phyloP scores from a whole-genome alignment of 108 stramenopile genomes.

The Nitzschia putrida region DNA sequence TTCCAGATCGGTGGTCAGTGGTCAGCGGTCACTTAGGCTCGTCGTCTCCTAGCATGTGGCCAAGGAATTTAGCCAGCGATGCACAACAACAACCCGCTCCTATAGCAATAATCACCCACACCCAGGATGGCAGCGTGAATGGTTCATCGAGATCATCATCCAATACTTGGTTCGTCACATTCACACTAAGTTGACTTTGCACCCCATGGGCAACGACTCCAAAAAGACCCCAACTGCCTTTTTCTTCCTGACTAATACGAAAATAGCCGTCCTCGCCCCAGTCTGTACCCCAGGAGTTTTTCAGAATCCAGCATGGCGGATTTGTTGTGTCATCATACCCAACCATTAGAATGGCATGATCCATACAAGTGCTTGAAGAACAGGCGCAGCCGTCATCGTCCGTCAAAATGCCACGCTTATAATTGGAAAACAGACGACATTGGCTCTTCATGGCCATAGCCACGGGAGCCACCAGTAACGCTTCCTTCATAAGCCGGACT shows the following conservation, averaged over 20 bases:
- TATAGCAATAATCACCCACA: constrained; percentile 5
- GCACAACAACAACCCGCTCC: neutral
- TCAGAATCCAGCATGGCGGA: constrained; percentile 57
- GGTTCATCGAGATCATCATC: neutral
- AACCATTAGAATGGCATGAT: constrained; percentile 87
- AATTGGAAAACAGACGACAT: constrained; percentile 66
- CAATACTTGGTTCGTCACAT: neutral
- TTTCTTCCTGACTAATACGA: constrained; percentile 45
- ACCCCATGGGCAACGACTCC: constrained; percentile 53
- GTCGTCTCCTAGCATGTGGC: neutral
- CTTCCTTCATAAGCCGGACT: constrained; percentile 43
- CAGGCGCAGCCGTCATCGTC: constrained; percentile 66
- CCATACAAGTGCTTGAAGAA: constrained; percentile 40
- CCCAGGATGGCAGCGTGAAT: constrained; percentile 3
- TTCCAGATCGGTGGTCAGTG: too few species aligned
- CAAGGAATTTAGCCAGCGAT: neutral
- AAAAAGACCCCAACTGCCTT: constrained; percentile 53
- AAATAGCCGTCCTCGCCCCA: constrained; percentile 62
- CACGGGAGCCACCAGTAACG: constrained; percentile 49
- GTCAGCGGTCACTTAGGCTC: neutral
- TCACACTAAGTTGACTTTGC: neutral
- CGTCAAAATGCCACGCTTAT: constrained; percentile 75
- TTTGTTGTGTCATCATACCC: constrained; percentile 64
- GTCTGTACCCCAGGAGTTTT: constrained; percentile 37
- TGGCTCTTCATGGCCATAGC: constrained; percentile 46